phyloP scores from a whole-genome alignment of 1,284 basidiomycete species.

The Ustanciosporium gigantosporum region DNA sequence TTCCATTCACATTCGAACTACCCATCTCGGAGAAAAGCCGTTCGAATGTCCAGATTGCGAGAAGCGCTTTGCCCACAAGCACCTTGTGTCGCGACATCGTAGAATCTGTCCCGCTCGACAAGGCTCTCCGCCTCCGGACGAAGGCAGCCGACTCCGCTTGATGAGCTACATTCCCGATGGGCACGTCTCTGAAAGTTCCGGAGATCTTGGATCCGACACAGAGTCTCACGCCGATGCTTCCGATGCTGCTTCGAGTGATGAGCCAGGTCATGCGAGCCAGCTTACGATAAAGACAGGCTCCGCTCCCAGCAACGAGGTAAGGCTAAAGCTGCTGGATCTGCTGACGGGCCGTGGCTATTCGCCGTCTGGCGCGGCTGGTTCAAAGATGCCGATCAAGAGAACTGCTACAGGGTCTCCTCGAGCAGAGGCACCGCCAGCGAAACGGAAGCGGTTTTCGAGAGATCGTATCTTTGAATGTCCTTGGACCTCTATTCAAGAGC shows the following conservation, averaged over 20 bases:
- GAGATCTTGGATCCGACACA: too few relatives aligned
- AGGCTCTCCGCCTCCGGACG: conserved; percentile 4
- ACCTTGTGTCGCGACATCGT: conserved; percentile 36
- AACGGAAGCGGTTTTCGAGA: conserved; percentile 20
- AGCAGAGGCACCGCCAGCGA: too few relatives aligned
- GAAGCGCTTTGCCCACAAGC: conserved; percentile 40
- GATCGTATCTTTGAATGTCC: conserved; percentile 55
- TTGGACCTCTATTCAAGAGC: conserved; percentile 49
- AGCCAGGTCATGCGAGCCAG: too few relatives aligned
- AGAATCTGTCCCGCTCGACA: conserved; percentile 8
- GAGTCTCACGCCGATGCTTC: too few relatives aligned
- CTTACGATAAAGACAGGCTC: too few relatives aligned
- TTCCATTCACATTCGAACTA: conserved; percentile 32
- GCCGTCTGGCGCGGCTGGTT: neutral
- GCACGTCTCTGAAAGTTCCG: too few relatives aligned
- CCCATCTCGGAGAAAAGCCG: conserved; percentile 38
- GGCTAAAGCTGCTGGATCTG: neutral
- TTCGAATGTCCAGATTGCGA: conserved; percentile 37
- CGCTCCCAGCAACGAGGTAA: neutral
- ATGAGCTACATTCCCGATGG: too few relatives aligned
- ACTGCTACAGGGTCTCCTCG: too few relatives aligned
- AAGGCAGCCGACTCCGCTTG: conserved; percentile 26
- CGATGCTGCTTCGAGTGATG: too few relatives aligned
- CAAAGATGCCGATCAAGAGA: too few relatives aligned
- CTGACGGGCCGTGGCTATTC: conserved; percentile 1